These are phyloP conservation scores for Sporisorium graminicola DNA, from an alignment of 1,284 basidiomycete genomes.

Conservation along the genomic window DNA sequence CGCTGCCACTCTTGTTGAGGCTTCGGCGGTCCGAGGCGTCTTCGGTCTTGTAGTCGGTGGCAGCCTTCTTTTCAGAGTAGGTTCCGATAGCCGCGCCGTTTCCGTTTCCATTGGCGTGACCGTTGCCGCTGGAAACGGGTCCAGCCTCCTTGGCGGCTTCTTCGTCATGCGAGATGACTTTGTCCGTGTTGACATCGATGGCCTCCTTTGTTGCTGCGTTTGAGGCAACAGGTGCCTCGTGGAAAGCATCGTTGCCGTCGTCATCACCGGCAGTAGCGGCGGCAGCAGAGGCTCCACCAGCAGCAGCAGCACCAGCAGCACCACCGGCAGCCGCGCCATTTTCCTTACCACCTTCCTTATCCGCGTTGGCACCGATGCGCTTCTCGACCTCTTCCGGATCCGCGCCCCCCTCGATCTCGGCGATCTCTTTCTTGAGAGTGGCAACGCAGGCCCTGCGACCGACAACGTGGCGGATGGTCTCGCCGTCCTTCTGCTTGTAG, in stretches of 20 bases:
- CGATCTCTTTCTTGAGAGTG: slow-evolving; percentile 59
- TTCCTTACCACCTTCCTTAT: slow-evolving; percentile 18
- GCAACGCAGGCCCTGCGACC: slow-evolving; percentile 55
- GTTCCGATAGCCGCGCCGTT: slow-evolving; percentile 1
- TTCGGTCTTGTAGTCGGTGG: slow-evolving; percentile 41
- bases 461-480: slow-evolving; percentile 58
- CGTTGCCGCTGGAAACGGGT: slow-evolving; percentile 13
- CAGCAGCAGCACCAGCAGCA: slow-evolving; percentile 31
- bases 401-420: slow-evolving; percentile 54
- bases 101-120: slow-evolving; percentile 10
- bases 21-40: slow-evolving; percentile 21
- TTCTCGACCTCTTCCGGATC: slow-evolving; percentile 33
- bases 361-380: slow-evolving; percentile 22
- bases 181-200: slow-evolving; percentile 41
- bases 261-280: slow-evolving; percentile 28
- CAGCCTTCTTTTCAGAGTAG: slow-evolving; percentile 10
- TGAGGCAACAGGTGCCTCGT: slow-evolving; percentile 49
- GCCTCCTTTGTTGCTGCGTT: slow-evolving; percentile 27
- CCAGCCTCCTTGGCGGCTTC: slow-evolving; percentile 27
- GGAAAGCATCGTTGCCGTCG: slow-evolving; percentile 33
- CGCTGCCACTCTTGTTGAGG: slow-evolving; percentile 27
- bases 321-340: slow-evolving; percentile 10
- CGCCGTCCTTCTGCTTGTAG: slow-evolving; percentile 65
- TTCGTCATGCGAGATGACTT: slow-evolving; percentile 49
- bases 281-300: slow-evolving; percentile 22